These are phyloP conservation scores for Telopea speciosissima DNA, from an alignment of 177 flowering plant species.

Conservation along the genomic window DNA sequence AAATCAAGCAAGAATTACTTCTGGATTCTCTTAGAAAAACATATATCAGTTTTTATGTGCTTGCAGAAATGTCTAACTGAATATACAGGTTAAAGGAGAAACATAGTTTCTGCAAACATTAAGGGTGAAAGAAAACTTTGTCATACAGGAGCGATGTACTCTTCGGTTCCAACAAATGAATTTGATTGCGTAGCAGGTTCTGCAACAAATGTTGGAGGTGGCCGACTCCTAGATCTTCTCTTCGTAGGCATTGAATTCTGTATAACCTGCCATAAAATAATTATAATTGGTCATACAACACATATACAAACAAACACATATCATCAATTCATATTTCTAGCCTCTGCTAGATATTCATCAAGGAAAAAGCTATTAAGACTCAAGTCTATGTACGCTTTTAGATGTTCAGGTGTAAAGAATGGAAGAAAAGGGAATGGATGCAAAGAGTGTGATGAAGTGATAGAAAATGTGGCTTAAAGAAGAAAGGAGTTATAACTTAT, in stretches of 20 bases:
- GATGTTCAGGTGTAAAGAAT: neutral
- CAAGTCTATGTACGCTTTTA: neutral
- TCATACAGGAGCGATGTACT: constrained; percentile 95
- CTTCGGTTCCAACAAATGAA: constrained; percentile 99
- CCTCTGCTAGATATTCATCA: neutral
- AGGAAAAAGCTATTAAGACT: neutral
- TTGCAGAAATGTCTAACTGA: too few relatives aligned
- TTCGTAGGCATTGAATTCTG: constrained; percentile 40
- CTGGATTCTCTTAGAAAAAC: neutral
- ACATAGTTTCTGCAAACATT: neutral
- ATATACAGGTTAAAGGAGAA: neutral
- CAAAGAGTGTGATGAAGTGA: neutral
- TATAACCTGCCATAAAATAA: constrained; percentile 43
- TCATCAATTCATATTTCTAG: neutral
- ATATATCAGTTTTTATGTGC: too few relatives aligned
- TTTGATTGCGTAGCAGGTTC: constrained; percentile 81
- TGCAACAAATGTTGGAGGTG: constrained; percentile 80
- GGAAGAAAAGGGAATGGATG: neutral
- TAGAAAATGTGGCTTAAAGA: neutral
- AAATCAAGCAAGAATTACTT: too few relatives aligned
- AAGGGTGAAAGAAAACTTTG: neutral
- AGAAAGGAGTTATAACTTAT: neutral
- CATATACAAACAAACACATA: neutral
- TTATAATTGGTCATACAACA: neutral
- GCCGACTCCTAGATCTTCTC: constrained; percentile 53